Evolutionary conservation across 225 moss, liverwort and hornwort species (phyloP).

Genomic region (Marchantia paleacea): DNA sequence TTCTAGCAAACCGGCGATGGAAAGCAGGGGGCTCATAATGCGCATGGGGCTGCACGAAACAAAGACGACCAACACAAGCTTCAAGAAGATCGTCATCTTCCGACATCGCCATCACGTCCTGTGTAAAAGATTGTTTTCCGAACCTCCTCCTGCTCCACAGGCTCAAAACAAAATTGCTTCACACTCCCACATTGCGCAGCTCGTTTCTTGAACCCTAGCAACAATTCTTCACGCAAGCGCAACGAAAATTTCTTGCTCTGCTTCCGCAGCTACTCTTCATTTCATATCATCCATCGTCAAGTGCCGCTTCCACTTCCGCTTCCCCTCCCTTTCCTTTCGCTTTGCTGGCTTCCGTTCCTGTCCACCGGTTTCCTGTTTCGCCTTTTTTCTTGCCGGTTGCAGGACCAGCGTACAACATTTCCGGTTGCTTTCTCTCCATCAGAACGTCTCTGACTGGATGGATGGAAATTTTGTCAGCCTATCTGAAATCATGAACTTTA

Average conservation of each 20-base stretch:
- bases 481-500: background rate
- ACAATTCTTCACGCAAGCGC: background rate
- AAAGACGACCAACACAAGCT: constrained; percentile 33
- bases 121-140: background rate
- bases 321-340: background rate
- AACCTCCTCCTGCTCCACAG: background rate
- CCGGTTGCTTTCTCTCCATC: background rate
- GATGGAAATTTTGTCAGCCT: background rate
- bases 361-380: background rate
- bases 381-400: background rate
- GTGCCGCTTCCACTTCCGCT: background rate
- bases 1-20: constrained; percentile 25
- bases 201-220: constrained; percentile 16
- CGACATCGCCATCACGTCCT: constrained; percentile 18
- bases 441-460: background rate
- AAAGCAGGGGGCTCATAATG: constrained; percentile 29
- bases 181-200: background rate
- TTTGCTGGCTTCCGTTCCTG: too few relatives aligned
- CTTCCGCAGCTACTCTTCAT: background rate
- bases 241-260: background rate
- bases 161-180: background rate
- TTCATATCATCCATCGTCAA: background rate
- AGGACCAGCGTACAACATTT: background rate
- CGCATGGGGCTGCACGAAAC: constrained; percentile 33
- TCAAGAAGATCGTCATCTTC: constrained; percentile 26